These are phyloP conservation scores for Tolypocladium tundrense DNA, from an alignment of 2,329 filamentous ascomycete species.

Conservation along the genomic window DNA sequence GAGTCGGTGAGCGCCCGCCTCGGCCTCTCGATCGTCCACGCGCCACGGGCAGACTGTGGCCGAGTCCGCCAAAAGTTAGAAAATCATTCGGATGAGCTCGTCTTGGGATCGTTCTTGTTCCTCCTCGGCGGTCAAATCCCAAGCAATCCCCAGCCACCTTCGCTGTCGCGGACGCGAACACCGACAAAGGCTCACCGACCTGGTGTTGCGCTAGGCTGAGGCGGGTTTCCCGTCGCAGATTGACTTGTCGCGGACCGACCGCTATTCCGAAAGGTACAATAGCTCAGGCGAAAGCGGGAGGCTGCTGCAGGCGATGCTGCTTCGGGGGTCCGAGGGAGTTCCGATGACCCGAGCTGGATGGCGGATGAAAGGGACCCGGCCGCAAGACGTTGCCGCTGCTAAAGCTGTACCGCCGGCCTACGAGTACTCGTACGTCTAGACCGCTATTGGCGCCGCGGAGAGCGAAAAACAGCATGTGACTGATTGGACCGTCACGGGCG, in stretches of 20 bases:
- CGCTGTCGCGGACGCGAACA: background rate
- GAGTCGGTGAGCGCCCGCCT: background rate
- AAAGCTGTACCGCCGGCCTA: background rate
- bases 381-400: background rate
- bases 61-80: background rate
- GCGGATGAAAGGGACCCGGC: background rate
- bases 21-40: background rate
- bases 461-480: background rate
- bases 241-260: background rate
- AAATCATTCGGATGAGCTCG: background rate
- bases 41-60: background rate
- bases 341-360: background rate
- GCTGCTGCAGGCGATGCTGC: background rate
- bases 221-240: background rate
- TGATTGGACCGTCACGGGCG: slow-evolving; percentile 1
- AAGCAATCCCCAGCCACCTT: background rate
- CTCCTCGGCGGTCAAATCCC: background rate
- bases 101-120: background rate
- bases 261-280: background rate
- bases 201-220: background rate
- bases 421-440: background rate
- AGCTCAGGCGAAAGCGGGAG: background rate
- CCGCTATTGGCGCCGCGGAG: background rate
- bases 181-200: background rate
- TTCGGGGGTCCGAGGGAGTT: background rate